Percentiles rank a stretch among this genome's conserved stretches.
phyloP scores from a whole-genome alignment of 2,329 filamentous ascomycete species.

The Epichloe glyceriae region DNA sequence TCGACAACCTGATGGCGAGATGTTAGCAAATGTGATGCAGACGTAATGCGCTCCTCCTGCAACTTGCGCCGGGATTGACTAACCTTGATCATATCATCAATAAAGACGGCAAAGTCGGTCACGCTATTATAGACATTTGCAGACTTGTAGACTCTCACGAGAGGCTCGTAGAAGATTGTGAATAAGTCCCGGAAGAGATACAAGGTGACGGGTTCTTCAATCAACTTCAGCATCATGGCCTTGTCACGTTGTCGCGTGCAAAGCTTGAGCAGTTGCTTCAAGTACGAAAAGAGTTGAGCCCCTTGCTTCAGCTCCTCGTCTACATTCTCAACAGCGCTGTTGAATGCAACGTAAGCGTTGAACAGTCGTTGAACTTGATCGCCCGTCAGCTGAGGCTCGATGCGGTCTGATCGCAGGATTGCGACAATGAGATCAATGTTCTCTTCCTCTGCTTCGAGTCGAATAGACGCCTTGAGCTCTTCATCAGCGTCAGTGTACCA shows the following conservation, averaged over 20 bases:
- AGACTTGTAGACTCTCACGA: conserved; percentile 95
- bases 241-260: conserved; percentile 88
- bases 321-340: conserved; percentile 80
- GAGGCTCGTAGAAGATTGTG: conserved; percentile 96
- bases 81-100: conserved; percentile 83
- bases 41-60: no score
- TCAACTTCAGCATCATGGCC: conserved; percentile 89
- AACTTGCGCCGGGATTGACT: background rate
- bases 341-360: conserved; percentile 95
- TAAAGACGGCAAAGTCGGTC: conserved; percentile 86
- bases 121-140: conserved; percentile 97
- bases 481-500: conserved; percentile 67
- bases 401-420: conserved; percentile 65
- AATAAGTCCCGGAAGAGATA: conserved; percentile 92
- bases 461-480: conserved; percentile 57
- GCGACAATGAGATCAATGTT: conserved; percentile 76
- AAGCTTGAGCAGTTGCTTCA: conserved; percentile 90
- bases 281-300: conserved; percentile 80
- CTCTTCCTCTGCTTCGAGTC: conserved; percentile 59
- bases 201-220: conserved; percentile 95
- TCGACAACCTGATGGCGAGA: conserved; percentile 42
- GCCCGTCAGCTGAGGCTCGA: conserved; percentile 56
- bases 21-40: background rate
- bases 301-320: conserved; percentile 82
- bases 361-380: conserved; percentile 75